Evolutionary conservation across 768 basidiomycete genomes (phyloP), one percentile per base, ranked within the genome.

Genomic region (Mycena olivaceomarginata): DNA sequence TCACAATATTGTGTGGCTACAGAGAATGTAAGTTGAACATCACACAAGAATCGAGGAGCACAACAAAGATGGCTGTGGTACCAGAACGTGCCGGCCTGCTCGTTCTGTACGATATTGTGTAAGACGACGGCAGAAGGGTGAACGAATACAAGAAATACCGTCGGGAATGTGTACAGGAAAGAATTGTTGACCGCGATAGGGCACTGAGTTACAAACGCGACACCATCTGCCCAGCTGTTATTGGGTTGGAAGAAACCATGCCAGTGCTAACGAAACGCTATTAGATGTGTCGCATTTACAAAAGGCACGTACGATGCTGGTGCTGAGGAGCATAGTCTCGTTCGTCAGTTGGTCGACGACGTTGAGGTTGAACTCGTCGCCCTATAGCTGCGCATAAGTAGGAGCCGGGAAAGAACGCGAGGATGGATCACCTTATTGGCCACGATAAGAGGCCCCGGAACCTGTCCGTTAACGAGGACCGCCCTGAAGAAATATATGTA

Each of bases 371-470:
- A 87, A 86, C 57, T 78, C 65, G 57, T 85, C 83, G 16, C 88
- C 85, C 76, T 60, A 57, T 51, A 12, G 72, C 13, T 15, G 9
- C 2, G 3, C 56, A n/a, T 22, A 64, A 11, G 20, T 11, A 11
- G 18, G 25, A 45, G 45, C 20, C 2, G n/a, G 10, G 9, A 12
- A 40, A 11, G 16, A 13, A 4, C 0, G 10, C 65, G 15, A 71
- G 77, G 15, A 84, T 4, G 18, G 8, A 7, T 18, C 40, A 67
- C 67, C 22, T 68, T 68, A 40, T 68, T 82, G 16, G 73, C 78
- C 1, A n/a, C 43, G 25, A 91, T 87, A 46, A 89, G 72, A 11
- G 90, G 90, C 5, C 88, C 90, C 6, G 90, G 90, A 71, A 89
- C 89, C 15, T 37, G 31, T 15, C 67, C 67, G 40, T 68, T 68